Evolutionary conservation across 495 filamentous ascomycete genomes (phyloP).

Genomic region (Penicillium pulvis): DNA sequence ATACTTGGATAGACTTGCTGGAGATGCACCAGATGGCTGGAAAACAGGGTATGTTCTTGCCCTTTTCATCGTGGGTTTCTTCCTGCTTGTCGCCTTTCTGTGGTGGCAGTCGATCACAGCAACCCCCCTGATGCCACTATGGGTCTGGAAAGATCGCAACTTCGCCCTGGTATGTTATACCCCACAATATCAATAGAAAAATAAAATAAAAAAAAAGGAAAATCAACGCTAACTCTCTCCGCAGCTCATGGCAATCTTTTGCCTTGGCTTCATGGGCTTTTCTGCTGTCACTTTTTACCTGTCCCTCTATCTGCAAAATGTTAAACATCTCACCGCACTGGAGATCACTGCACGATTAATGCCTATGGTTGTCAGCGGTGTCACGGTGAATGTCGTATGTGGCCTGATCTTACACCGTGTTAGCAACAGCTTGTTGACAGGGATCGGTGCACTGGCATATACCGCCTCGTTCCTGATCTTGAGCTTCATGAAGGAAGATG

Average conservation of each 20-base stretch:
- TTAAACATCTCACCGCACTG: conserved; percentile 43
- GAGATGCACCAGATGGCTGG: conserved; percentile 64
- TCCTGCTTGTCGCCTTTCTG: conserved; percentile 60
- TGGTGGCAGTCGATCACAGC: conserved; percentile 57
- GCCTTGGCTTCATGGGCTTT: conserved; percentile 43
- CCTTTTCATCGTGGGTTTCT: conserved; percentile 62
- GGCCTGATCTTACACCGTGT: conserved; percentile 59
- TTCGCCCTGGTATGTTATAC: conserved; percentile 34
- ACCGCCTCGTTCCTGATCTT: conserved; percentile 57
- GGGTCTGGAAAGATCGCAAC: conserved; percentile 42
- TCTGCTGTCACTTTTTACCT: conserved; percentile 38
- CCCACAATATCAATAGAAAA: background rate
- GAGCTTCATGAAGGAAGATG: conserved; percentile 42
- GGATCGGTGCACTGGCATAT: conserved; percentile 45
- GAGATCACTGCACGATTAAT: conserved; percentile 56
- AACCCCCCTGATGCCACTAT: conserved; percentile 39
- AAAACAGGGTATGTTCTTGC: conserved; percentile 63
- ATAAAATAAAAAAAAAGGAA: too few species aligned
- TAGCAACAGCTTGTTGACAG: conserved; percentile 48
- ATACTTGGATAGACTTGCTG: conserved; percentile 40
- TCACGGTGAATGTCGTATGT: conserved; percentile 54
- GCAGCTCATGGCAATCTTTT: conserved; percentile 35
- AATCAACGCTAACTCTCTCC: background rate
- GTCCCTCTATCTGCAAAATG: conserved; percentile 46
- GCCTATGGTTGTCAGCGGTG: conserved; percentile 55